Conservation (phyloP, 768 basidiomycete species). For the Heimioporus sp. region DNA sequence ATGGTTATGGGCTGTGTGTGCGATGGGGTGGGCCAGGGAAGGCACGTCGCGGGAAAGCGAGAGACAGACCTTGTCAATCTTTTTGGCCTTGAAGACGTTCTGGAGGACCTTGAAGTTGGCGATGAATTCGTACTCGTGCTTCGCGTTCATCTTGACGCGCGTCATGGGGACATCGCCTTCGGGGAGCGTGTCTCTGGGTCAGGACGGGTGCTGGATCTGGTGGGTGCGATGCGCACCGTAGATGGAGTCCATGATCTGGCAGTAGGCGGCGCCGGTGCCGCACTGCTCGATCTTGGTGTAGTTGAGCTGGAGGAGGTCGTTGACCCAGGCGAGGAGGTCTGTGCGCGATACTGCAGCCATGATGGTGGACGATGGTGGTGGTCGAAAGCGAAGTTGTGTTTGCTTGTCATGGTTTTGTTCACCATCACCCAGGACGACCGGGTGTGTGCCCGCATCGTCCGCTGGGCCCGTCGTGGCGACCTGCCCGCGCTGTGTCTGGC, state of each 20-base stretch:
- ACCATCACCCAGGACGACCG: conserved; percentile 29
- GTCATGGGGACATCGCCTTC: conserved; percentile 87
- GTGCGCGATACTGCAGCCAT: conserved; percentile 74
- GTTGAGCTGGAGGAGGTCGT: conserved; percentile 87
- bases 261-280: conserved; percentile 89
- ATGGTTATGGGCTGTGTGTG: conserved; percentile 80
- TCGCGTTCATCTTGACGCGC: conserved; percentile 94
- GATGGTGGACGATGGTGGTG: conserved; percentile 10
- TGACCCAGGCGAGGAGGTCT: conserved; percentile 90
- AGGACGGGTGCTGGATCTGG: too few relatives aligned
- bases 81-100: conserved; percentile 85
- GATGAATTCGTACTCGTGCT: conserved; percentile 93
- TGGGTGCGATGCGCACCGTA: conserved; percentile 56
- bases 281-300: conserved; percentile 94
- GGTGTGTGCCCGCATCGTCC: conserved; percentile 42
- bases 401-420: conserved; percentile 12
- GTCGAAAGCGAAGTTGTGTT: not conserved
- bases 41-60: not conserved
- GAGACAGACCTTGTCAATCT: conserved; percentile 81
- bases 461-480: conserved; percentile 35
- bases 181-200: too few relatives aligned
- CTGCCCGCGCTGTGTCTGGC: conserved; percentile 44
- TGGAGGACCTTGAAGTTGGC: conserved; percentile 97
- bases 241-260: conserved; percentile 93
- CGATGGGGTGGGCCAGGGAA: not conserved